phyloP scores from a whole-genome alignment of 768 basidiomycete species.

The Lentinula sp. region DNA sequence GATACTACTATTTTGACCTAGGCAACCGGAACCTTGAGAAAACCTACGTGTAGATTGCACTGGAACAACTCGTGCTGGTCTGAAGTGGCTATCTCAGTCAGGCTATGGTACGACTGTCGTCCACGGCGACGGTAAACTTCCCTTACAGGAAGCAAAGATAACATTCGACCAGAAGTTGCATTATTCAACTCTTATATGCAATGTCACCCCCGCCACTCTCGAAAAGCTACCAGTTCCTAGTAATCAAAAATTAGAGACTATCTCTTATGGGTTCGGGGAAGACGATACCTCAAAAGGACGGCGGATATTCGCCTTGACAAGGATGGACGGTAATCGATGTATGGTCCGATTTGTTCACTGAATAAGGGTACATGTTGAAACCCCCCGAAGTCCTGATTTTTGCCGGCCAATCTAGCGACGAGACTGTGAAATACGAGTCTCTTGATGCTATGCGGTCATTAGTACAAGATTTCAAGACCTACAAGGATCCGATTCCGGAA shows the following conservation, averaged over 20 bases:
- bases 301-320: neutral
- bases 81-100: slow-evolving; percentile 10
- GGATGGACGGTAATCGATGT: slow-evolving; percentile 1
- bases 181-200: slow-evolving; percentile 11
- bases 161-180: slow-evolving; percentile 14
- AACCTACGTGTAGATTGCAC: slow-evolving; percentile 12
- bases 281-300: slow-evolving; percentile 5
- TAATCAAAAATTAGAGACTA: slow-evolving; percentile 2
- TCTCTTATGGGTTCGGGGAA: slow-evolving; percentile 1
- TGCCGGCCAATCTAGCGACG: neutral
- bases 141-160: slow-evolving; percentile 5
- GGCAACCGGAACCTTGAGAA: neutral
- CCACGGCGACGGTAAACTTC: neutral
- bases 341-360: neutral
- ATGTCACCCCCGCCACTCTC: slow-evolving; percentile 7
- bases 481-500: slow-evolving; percentile 7
- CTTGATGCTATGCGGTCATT: slow-evolving; percentile 10
- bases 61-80: slow-evolving; percentile 12
- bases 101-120: slow-evolving; percentile 2
- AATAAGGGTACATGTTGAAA: slow-evolving; percentile 6
- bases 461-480: slow-evolving; percentile 2
- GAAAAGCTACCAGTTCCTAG: slow-evolving; percentile 8
- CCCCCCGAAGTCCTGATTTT: neutral
- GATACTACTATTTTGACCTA: neutral
- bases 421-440: slow-evolving; percentile 7